Evolutionary conservation across 2,329 filamentous ascomycete species (phyloP).

Genomic region (Anthostomella pinea): DNA sequence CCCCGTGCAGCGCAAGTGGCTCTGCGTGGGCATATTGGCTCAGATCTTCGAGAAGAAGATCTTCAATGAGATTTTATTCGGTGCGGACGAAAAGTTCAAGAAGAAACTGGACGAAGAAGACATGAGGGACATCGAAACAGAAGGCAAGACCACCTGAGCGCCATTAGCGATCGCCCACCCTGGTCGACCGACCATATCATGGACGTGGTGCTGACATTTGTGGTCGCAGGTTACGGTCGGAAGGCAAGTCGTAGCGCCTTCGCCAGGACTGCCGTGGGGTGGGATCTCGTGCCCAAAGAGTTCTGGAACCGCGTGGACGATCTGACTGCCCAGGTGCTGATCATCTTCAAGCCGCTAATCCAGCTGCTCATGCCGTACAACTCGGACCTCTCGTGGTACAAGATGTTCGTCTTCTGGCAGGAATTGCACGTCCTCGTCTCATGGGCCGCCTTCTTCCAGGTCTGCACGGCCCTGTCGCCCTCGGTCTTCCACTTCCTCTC

Average conservation of each 20-base stretch:
- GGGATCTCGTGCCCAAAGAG: constrained; percentile 22
- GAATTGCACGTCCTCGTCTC: constrained; percentile 27
- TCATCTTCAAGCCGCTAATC: constrained; percentile 38
- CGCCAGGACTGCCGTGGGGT: constrained; percentile 26
- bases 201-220: too few relatives aligned
- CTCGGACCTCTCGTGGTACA: background rate
- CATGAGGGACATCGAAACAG: constrained; percentile 24
- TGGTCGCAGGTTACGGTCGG: constrained; percentile 38
- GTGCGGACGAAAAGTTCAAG: constrained; percentile 28
- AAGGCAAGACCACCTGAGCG: constrained; percentile 37
- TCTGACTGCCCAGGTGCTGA: constrained; percentile 30
- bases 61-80: constrained; percentile 39
- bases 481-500: constrained; percentile 30
- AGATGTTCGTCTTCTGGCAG: constrained; percentile 18
- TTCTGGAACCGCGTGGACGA: constrained; percentile 40
- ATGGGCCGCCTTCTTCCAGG: constrained; percentile 28
- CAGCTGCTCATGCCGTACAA: constrained; percentile 32
- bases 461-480: constrained; percentile 28
- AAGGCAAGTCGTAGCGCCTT: constrained; percentile 32
- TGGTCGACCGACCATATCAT: background rate
- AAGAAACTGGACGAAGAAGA: constrained; percentile 32
- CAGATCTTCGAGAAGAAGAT: constrained; percentile 39
- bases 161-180: background rate
- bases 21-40: constrained; percentile 36
- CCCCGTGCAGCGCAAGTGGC: constrained; percentile 28